Evolutionary conservation across 768 basidiomycete genomes (phyloP).

Genomic region (Inosperma sp.): DNA sequence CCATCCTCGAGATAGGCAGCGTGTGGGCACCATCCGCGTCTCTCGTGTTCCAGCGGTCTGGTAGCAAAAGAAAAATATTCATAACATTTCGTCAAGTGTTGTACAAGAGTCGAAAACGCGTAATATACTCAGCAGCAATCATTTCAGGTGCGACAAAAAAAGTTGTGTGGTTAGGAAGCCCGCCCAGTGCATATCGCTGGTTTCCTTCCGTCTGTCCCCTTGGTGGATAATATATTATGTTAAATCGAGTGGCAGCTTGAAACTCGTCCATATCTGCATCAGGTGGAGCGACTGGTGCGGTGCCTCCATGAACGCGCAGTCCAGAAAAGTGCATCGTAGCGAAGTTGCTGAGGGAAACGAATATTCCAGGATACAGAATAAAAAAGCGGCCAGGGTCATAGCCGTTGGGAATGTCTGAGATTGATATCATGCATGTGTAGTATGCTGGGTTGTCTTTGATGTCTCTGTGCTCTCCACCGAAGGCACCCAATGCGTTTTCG

Average conservation of each 20-base stretch:
- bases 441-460: neutral
- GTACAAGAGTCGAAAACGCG: neutral
- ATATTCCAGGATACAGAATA: conserved; percentile 4
- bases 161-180: neutral
- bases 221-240: conserved; percentile 4
- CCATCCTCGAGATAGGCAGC: neutral
- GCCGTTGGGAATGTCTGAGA: neutral
- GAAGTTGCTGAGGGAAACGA: neutral
- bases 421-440: neutral
- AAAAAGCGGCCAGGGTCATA: conserved; percentile 10
- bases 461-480: conserved; percentile 1
- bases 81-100: no score
- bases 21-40: neutral
- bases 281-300: neutral
- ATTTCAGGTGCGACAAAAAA: conserved; percentile 6
- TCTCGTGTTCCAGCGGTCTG: neutral
- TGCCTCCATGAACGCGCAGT: conserved; percentile 2
- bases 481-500: neutral
- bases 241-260: neutral
- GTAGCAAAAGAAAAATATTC: no score
- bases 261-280: neutral
- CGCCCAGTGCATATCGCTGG: conserved; percentile 1
- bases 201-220: neutral
- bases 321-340: conserved; percentile 5
- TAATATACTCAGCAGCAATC: neutral